Conservation (phyloP, 2,329 filamentous ascomycete genomes). For the Teratosphaeria zuluensis region DNA sequence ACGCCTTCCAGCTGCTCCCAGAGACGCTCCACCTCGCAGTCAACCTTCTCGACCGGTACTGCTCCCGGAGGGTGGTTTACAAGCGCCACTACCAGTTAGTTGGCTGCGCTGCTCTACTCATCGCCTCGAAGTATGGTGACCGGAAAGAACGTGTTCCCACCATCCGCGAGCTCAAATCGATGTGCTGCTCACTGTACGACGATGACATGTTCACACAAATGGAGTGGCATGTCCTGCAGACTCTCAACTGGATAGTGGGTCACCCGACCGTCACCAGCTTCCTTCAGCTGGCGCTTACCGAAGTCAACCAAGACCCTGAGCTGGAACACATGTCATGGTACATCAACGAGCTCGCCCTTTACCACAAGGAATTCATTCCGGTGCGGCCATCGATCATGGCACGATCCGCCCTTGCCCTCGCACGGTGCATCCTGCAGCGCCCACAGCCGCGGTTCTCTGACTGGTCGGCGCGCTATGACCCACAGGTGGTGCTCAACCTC, state of each 20-base stretch:
- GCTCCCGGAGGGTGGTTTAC: slow-evolving; percentile 93
- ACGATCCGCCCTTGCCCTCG: slow-evolving; percentile 72
- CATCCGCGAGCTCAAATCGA: slow-evolving; percentile 92
- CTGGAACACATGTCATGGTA: slow-evolving; percentile 93
- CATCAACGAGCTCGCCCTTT: slow-evolving; percentile 87
- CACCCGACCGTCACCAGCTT: slow-evolving; percentile 95
- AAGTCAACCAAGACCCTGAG: slow-evolving; percentile 66
- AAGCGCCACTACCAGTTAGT: slow-evolving; percentile 98
- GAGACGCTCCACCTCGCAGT: slow-evolving; percentile 93
- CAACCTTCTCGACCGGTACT: slow-evolving; percentile 95
- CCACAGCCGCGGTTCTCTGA: slow-evolving; percentile 62
- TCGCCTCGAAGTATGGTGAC: slow-evolving; percentile 96
- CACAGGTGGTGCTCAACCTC: slow-evolving; percentile 54
- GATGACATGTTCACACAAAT: slow-evolving; percentile 99
- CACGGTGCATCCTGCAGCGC: slow-evolving; percentile 74
- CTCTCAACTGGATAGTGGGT: slow-evolving; percentile 89
- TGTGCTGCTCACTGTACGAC: slow-evolving; percentile 98
- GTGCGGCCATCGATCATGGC: slow-evolving; percentile 86
- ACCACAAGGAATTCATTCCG: slow-evolving; percentile 94
- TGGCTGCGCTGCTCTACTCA: slow-evolving; percentile 88
- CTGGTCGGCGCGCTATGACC: slow-evolving; percentile 64
- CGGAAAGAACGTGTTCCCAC: slow-evolving; percentile 98
- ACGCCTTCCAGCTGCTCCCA: slow-evolving; percentile 84
- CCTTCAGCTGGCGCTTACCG: slow-evolving; percentile 73
- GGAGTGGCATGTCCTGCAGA: slow-evolving; percentile 99